Evolutionary conservation across 2,329 filamentous ascomycete genomes (phyloP), one percentile per base, ranked within the genome.

Genomic region (Niveomyces coronatus): DNA sequence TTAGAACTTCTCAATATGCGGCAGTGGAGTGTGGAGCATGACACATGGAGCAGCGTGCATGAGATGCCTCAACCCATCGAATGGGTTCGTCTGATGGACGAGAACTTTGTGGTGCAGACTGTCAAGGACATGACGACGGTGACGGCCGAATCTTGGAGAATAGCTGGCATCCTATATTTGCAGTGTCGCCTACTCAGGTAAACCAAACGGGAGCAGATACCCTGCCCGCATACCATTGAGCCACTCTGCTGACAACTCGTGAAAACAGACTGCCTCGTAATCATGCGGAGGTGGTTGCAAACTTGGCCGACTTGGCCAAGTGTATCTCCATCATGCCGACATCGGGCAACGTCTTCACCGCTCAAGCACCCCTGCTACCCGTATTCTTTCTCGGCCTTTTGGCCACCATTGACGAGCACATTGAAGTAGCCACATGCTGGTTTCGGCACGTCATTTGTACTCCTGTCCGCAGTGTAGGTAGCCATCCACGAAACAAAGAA

Each of bases 301-400:
- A 54, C 15, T 20, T 63, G 10, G 27, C 37, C 1, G 52, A 61
- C 23, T 48, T 64, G n/a, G 55, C 55, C 5, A 51, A 43, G 39
- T 62, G 60, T 35, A 61, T 64, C 14, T 46, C 44, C 3, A 55
- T 62, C 7, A 61, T 64, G 61, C 62, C 62, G 2, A 64, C 61
- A 2, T 62, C 58, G 4, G 62, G 61, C 6, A 48, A 47, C 15
- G 47, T 59, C 3, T 64, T 64, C 34, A 64, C 62, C 8, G 60
- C 62, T 2, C 62, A 64, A 35, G 60, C 62, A 6, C 62, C 62
- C 5, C 48, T 64, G 2, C 53, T 64, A 9, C 62, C 62, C 0
- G 60, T 63, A 1, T 64, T 64, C 31, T 50, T 64, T n/a, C 40
- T 64, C 2, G 62, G 61, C 2, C 39, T 64, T 20, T 43, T 64